Conservation (phyloP, 2,329 filamentous ascomycete species). For the Cytospora piceae region DNA sequence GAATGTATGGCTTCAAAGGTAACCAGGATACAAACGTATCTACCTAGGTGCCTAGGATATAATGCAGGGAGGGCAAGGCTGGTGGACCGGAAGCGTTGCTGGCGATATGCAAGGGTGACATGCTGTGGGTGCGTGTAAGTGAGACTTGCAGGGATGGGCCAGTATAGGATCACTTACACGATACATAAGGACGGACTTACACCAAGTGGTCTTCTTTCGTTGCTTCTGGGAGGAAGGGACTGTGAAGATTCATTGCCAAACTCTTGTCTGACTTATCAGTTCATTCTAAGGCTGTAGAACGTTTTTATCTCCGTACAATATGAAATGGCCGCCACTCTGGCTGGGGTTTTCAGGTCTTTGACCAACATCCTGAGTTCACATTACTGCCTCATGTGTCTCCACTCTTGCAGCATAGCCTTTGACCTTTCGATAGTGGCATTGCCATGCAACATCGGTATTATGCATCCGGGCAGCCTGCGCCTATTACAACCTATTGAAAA, state of each 20-base stretch:
- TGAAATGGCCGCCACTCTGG: neutral
- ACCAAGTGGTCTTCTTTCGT: neutral
- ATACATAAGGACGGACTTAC: no score
- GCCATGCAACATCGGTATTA: neutral
- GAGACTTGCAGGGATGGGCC: neutral
- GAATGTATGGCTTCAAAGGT: neutral
- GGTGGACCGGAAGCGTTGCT: conserved; percentile 2
- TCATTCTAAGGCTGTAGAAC: neutral
- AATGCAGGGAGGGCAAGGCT: neutral
- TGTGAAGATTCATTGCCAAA: no score
- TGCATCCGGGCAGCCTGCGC: neutral
- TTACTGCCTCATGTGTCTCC: neutral
- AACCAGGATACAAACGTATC: neutral
- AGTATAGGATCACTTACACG: neutral
- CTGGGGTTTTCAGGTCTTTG: neutral
- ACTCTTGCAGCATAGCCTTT: neutral
- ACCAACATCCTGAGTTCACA: neutral
- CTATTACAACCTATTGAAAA: neutral
- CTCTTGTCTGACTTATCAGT: neutral
- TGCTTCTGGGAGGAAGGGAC: neutral
- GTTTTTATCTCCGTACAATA: neutral
- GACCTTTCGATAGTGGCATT: no score
- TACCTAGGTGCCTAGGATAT: no score
- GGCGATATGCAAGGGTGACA: neutral
- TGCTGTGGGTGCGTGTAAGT: neutral